phyloP scores from a whole-genome alignment of 1,284 basidiomycete species.

The Ustilago sp. region DNA sequence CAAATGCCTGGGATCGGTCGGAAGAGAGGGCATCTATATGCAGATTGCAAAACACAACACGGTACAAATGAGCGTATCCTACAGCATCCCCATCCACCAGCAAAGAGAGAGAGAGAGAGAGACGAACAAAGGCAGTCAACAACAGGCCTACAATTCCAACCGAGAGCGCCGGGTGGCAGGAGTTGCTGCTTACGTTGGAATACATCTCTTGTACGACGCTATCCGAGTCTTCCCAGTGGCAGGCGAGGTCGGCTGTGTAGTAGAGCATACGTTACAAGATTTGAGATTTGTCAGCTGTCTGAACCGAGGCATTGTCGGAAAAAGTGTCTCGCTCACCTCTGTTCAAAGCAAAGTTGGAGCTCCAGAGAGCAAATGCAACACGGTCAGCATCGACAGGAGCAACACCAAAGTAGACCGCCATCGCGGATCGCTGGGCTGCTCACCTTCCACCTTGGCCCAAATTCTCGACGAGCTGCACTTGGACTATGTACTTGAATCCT shows the following conservation, averaged over 20 bases:
- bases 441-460: slow-evolving; percentile 60
- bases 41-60: slow-evolving; percentile 54
- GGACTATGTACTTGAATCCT: slow-evolving; percentile 61
- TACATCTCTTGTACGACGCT: slow-evolving; percentile 56
- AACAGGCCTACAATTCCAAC: neutral
- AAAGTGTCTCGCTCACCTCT: slow-evolving; percentile 3
- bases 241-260: slow-evolving; percentile 53
- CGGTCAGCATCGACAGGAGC: too few species aligned
- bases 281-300: neutral
- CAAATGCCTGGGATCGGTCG: too few species aligned
- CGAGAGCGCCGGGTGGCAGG: neutral
- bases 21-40: slow-evolving; percentile 17
- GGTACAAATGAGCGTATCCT: slow-evolving; percentile 57
- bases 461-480: slow-evolving; percentile 61
- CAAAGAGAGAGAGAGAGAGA: neutral
- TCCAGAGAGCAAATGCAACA: too few species aligned
- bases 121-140: neutral
- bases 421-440: slow-evolving; percentile 10
- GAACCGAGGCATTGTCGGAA: neutral
- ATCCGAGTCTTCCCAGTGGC: slow-evolving; percentile 61
- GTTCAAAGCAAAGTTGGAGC: neutral
- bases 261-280: neutral
- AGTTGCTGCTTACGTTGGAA: slow-evolving; percentile 43
- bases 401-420: too few species aligned
- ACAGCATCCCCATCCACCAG: neutral